Evolutionary conservation across 2,329 filamentous ascomycete genomes (phyloP).

Genomic region (Pseudogymnoascus sp.): DNA sequence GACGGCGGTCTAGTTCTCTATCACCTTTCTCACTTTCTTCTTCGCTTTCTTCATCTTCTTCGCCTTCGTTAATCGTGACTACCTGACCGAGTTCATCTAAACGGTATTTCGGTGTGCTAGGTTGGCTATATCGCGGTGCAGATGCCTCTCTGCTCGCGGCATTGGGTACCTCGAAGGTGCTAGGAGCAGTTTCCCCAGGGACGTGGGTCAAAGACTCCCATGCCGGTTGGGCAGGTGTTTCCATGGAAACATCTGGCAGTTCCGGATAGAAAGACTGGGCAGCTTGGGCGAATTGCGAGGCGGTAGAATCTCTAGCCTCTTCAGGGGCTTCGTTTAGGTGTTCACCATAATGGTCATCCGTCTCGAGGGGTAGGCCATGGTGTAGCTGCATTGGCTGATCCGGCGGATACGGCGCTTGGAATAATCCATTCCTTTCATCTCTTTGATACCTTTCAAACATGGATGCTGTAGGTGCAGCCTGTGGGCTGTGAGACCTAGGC

Average conservation of each 20-base stretch:
- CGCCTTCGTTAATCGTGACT: conserved; percentile 17
- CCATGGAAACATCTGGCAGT: background rate
- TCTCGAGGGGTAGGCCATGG: background rate
- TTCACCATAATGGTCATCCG: background rate
- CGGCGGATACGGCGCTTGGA: background rate
- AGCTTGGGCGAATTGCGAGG: background rate
- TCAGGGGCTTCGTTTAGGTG: background rate
- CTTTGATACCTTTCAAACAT: background rate
- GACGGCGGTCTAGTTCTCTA: background rate
- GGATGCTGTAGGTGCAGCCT: background rate
- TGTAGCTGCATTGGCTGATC: background rate
- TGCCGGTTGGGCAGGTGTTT: background rate
- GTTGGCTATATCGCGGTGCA: background rate
- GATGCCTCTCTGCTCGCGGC: background rate
- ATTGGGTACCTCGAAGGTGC: background rate
- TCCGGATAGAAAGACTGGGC: background rate
- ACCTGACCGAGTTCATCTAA: background rate
- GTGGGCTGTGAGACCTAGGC: background rate
- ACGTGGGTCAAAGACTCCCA: background rate
- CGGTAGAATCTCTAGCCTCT: background rate
- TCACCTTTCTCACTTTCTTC: conserved; percentile 11
- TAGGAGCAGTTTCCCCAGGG: background rate
- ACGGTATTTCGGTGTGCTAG: background rate
- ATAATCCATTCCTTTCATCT: background rate
- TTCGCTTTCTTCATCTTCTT: conserved; percentile 28